phyloP scores from a whole-genome alignment of 345 rosid genomes.

The Gossypium thurberi region DNA sequence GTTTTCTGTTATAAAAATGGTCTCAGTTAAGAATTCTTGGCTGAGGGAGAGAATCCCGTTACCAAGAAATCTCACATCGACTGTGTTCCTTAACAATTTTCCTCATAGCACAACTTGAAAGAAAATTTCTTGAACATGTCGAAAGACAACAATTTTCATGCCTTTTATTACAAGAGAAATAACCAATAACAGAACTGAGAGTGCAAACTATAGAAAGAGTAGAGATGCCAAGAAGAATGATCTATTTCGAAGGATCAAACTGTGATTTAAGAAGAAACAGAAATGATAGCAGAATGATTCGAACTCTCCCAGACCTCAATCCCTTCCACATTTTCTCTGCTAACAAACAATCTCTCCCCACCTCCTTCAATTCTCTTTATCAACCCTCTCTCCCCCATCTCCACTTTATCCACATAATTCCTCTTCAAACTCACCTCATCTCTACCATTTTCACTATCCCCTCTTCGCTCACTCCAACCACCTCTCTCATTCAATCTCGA shows the following conservation, averaged over 20 bases:
- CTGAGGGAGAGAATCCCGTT: too few species aligned
- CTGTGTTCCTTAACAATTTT: too few species aligned
- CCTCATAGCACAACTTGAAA: too few species aligned
- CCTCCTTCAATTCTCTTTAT: slow-evolving; percentile 70
- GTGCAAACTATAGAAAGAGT: neutral
- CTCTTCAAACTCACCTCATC: slow-evolving; percentile 35
- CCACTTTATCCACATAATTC: slow-evolving; percentile 68
- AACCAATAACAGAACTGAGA: neutral
- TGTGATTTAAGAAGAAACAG: slow-evolving; percentile 18
- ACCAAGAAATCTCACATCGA: too few species aligned
- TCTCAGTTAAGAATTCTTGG: neutral
- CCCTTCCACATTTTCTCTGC: slow-evolving; percentile 72
- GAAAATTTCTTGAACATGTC: too few species aligned
- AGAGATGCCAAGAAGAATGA: neutral
- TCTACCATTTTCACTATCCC: neutral
- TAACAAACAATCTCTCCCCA: slow-evolving; percentile 70
- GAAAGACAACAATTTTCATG: too few species aligned
- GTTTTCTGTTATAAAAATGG: neutral
- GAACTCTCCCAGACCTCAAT: slow-evolving; percentile 88
- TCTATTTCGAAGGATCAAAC: too few species aligned
- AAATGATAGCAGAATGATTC: slow-evolving; percentile 22
- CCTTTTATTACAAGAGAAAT: neutral
- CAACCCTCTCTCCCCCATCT: slow-evolving; percentile 57
- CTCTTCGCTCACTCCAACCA: neutral
- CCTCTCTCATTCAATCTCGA: slow-evolving; percentile 27